phyloP scores from a whole-genome alignment of 495 filamentous ascomycete species.

The Durotheca rogersii region DNA sequence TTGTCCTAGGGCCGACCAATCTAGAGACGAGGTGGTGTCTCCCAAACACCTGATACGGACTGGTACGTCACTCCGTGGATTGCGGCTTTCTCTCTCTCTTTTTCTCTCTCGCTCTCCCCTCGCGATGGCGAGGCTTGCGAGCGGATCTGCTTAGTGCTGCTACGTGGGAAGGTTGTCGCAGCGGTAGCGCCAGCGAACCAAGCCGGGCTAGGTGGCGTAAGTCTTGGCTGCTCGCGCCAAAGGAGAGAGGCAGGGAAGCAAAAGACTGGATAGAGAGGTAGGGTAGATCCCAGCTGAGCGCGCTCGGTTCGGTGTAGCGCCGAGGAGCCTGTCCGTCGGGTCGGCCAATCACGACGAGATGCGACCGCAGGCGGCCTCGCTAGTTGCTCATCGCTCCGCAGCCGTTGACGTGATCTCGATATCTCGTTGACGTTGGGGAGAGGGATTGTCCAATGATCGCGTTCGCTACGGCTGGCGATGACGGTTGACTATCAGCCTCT shows the following conservation, averaged over 20 bases:
- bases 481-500: too few relatives aligned
- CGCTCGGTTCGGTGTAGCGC: slow-evolving; percentile 25
- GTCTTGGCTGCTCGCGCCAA: slow-evolving; percentile 7
- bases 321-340: slow-evolving; percentile 21
- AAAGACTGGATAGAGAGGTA: slow-evolving; percentile 14
- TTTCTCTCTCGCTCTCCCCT: slow-evolving; percentile 14
- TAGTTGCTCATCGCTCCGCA: slow-evolving; percentile 29
- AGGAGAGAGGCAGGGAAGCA: slow-evolving; percentile 15
- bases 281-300: slow-evolving; percentile 28
- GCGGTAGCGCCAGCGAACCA: slow-evolving; percentile 14
- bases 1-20: not conserved
- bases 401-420: slow-evolving; percentile 33
- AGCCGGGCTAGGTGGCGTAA: slow-evolving; percentile 17
- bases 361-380: slow-evolving; percentile 24
- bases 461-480: slow-evolving; percentile 13
- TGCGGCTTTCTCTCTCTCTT: too few relatives aligned
- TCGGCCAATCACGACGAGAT: slow-evolving; percentile 17
- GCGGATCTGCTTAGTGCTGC: too few relatives aligned
- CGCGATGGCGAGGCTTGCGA: too few relatives aligned
- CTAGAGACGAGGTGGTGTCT: not conserved
- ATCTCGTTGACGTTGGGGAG: slow-evolving; percentile 30
- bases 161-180: too few relatives aligned
- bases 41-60: too few relatives aligned
- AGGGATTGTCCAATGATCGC: slow-evolving; percentile 32
- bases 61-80: too few relatives aligned